These are phyloP conservation scores for Mucor plumbeus DNA, from an alignment of 371 early-diverging fungal genomes.

Conservation along the genomic window DNA sequence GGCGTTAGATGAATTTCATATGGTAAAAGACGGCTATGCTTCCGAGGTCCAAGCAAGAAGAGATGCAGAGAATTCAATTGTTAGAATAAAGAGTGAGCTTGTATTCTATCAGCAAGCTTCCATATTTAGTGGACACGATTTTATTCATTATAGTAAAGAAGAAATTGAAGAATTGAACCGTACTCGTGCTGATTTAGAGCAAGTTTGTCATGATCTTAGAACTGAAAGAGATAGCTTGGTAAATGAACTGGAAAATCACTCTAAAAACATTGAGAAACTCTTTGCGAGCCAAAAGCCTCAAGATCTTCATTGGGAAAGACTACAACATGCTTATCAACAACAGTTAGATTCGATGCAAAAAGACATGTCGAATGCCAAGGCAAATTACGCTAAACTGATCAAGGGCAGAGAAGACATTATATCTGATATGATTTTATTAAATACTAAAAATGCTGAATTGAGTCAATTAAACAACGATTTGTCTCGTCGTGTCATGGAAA, in stretches of 20 bases:
- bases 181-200: conserved; percentile 32
- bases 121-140: conserved; percentile 16
- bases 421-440: conserved; percentile 63
- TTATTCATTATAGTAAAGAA: conserved; percentile 31
- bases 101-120: conserved; percentile 43
- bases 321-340: conserved; percentile 40
- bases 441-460: conserved; percentile 61
- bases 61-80: conserved; percentile 37
- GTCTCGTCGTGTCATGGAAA: conserved; percentile 52
- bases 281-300: conserved; percentile 25
- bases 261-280: conserved; percentile 25
- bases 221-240: conserved; percentile 33
- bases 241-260: conserved; percentile 27
- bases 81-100: conserved; percentile 42
- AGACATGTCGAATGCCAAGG: conserved; percentile 31
- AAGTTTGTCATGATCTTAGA: conserved; percentile 35
- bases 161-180: conserved; percentile 36
- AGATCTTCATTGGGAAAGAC: conserved; percentile 33
- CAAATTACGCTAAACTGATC: conserved; percentile 24
- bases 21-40: conserved; percentile 50
- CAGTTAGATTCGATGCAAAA: conserved; percentile 41
- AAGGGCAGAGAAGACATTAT: conserved; percentile 47
- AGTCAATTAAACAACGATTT: conserved; percentile 63
- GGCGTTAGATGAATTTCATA: conserved; percentile 54
- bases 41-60: conserved; percentile 44